Conservation (phyloP, 2,329 filamentous ascomycete species). For the Colletotrichum tropicale region DNA sequence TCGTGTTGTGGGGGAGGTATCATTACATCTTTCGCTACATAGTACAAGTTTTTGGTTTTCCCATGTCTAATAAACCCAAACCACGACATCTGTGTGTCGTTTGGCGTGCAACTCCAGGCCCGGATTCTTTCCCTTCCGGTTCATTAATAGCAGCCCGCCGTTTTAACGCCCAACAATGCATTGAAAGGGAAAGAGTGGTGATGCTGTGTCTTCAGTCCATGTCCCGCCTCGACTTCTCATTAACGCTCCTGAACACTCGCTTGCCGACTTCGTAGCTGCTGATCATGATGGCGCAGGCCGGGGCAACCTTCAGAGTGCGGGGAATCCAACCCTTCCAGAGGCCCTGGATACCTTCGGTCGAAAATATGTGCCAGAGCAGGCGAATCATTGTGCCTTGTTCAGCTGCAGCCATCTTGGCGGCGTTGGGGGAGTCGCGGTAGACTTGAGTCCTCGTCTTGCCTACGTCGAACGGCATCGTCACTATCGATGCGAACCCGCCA, state of each 20-base stretch:
- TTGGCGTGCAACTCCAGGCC: conserved; percentile 11
- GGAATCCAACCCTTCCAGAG: conserved; percentile 93
- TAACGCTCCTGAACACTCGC: conserved; percentile 79
- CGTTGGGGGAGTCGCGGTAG: conserved; percentile 62
- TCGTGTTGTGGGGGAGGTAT: conserved; percentile 2
- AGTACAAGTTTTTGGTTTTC: conserved; percentile 11
- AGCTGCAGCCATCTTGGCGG: conserved; percentile 51
- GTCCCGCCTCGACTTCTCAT: conserved; percentile 50
- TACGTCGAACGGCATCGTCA: conserved; percentile 96
- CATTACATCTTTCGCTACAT: conserved; percentile 11
- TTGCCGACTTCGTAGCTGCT: conserved; percentile 97
- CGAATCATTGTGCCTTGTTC: conserved; percentile 81
- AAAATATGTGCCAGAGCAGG: conserved; percentile 90
- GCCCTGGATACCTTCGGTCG: conserved; percentile 79
- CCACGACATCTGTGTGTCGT: not conserved
- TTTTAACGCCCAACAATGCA: conserved; percentile 18
- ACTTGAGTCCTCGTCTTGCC: conserved; percentile 96
- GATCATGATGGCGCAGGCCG: conserved; percentile 98
- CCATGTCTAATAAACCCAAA: conserved; percentile 1
- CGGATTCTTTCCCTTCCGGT: not conserved
- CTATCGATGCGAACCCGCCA: conserved; percentile 82
- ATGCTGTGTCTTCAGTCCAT: not conserved
- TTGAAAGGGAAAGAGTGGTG: not conserved
- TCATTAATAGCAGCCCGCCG: conserved; percentile 8
- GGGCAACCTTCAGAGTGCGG: conserved; percentile 90